phyloP scores from a whole-genome alignment of 192 early-diverging fungal species.

The Paraglomus brasilianum region DNA sequence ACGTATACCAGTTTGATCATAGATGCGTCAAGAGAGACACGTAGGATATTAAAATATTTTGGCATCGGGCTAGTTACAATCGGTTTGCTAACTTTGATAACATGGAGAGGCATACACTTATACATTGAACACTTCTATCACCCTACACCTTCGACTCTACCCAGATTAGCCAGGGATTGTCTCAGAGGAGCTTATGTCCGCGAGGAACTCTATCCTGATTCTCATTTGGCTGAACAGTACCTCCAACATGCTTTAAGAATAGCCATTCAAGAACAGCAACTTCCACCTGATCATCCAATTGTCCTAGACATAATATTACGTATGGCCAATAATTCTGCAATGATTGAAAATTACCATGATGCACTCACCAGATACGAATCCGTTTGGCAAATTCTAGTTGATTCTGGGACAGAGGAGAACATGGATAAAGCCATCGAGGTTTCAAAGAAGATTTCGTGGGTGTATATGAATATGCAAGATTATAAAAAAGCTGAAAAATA shows the following conservation, averaged over 20 bases:
- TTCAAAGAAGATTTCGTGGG: slow-evolving; percentile 39
- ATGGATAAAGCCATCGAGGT: slow-evolving; percentile 37
- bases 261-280: slow-evolving; percentile 31
- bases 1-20: too few relatives aligned
- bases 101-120: slow-evolving; percentile 47
- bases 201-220: slow-evolving; percentile 47
- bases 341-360: slow-evolving; percentile 40
- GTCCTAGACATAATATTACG: slow-evolving; percentile 32
- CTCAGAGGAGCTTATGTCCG: slow-evolving; percentile 59
- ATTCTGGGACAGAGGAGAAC: slow-evolving; percentile 35
- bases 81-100: slow-evolving; percentile 33
- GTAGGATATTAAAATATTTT: slow-evolving; percentile 22
- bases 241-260: slow-evolving; percentile 38
- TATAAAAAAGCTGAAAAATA: slow-evolving; percentile 42
- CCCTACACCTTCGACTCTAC: slow-evolving; percentile 43
- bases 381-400: slow-evolving; percentile 40
- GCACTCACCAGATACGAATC: slow-evolving; percentile 38
- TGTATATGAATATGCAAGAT: slow-evolving; percentile 40
- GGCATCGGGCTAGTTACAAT: slow-evolving; percentile 38
- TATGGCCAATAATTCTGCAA: slow-evolving; percentile 32
- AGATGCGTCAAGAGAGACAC: background rate
- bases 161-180: slow-evolving; percentile 39
- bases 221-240: slow-evolving; percentile 45
- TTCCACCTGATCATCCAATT: slow-evolving; percentile 17
- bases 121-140: slow-evolving; percentile 54